A percentile compares a stretch with the other conserved stretches of the same genome.
Evolutionary conservation across 371 early-diverging fungal genomes (phyloP).

Genomic region (Capillidium heterosporum): DNA sequence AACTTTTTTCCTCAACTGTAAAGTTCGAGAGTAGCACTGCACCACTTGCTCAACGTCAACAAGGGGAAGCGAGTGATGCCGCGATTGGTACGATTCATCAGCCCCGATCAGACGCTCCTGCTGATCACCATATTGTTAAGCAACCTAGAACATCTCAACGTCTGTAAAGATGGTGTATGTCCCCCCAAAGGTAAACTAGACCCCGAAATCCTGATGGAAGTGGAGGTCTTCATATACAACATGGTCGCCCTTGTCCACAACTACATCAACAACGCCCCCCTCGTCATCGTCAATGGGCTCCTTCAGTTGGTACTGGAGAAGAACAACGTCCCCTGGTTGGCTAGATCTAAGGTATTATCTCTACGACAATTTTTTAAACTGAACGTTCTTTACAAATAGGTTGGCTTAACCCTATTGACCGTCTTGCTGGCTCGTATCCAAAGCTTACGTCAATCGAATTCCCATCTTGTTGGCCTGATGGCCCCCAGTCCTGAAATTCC

Average conservation of each 20-base stretch:
- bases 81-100: slow-evolving; percentile 58
- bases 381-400: slow-evolving; percentile 18
- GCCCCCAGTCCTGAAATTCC: slow-evolving; percentile 26
- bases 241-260: slow-evolving; percentile 63
- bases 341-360: slow-evolving; percentile 40
- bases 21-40: not conserved
- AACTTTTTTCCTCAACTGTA: slow-evolving; percentile 31
- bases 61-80: slow-evolving; percentile 79
- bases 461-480: slow-evolving; percentile 28
- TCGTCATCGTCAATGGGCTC: slow-evolving; percentile 56
- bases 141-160: slow-evolving; percentile 68
- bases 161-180: slow-evolving; percentile 33
- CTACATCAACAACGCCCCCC: slow-evolving; percentile 62
- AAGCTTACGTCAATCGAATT: slow-evolving; percentile 57
- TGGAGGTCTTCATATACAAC: slow-evolving; percentile 66
- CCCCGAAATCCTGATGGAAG: slow-evolving; percentile 34
- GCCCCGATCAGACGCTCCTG: slow-evolving; percentile 54
- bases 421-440: slow-evolving; percentile 80
- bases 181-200: slow-evolving; percentile 14
- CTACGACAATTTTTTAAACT: not conserved
- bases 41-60: slow-evolving; percentile 27
- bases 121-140: slow-evolving; percentile 57
- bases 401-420: slow-evolving; percentile 74
- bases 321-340: slow-evolving; percentile 65
- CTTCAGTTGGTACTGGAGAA: slow-evolving; percentile 67